These are phyloP conservation scores for Hapsidospora chrysogenum DNA, from an alignment of 495 filamentous ascomycete genomes.

Conservation along the genomic window DNA sequence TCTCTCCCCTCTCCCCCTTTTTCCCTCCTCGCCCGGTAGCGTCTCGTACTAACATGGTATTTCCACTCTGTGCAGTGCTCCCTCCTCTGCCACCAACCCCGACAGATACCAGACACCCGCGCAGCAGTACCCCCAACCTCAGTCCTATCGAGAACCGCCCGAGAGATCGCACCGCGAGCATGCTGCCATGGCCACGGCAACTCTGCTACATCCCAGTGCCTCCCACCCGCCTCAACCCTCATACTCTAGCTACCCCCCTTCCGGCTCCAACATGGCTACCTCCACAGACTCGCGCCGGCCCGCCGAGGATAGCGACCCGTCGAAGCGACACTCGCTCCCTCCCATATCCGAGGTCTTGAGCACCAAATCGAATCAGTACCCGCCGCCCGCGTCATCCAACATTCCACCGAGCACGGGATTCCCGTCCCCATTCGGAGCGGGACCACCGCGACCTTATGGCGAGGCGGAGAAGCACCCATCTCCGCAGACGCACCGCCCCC, in stretches of 20 bases:
- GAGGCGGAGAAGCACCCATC: conserved; percentile 16
- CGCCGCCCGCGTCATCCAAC: conserved; percentile 14
- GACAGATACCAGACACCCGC: conserved; percentile 1
- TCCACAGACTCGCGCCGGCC: conserved; percentile 24
- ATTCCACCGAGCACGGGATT: conserved; percentile 10
- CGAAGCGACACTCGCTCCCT: conserved; percentile 28
- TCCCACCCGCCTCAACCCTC: conserved; percentile 21
- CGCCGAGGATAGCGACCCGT: conserved; percentile 20
- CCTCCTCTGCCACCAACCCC: conserved; percentile 7
- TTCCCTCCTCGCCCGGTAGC: too few species aligned
- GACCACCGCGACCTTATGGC: conserved; percentile 11
- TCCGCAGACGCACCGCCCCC: conserved; percentile 15
- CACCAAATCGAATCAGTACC: conserved; percentile 17
- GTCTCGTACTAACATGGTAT: too few species aligned
- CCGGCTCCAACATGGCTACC: conserved; percentile 27
- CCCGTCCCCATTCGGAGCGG: conserved; percentile 15
- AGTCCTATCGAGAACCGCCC: conserved; percentile 16
- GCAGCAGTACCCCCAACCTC: conserved; percentile 15
- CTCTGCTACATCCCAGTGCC: conserved; percentile 27
- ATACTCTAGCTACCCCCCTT: conserved; percentile 21
- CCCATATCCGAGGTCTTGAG: conserved; percentile 31
- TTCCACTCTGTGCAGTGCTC: conserved; percentile 9
- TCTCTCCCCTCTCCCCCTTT: conserved; percentile 2
- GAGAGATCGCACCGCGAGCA: conserved; percentile 19
- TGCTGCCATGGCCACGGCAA: conserved; percentile 28